phyloP scores from a whole-genome alignment of 768 basidiomycete genomes.

The Naganishia randhawae region DNA sequence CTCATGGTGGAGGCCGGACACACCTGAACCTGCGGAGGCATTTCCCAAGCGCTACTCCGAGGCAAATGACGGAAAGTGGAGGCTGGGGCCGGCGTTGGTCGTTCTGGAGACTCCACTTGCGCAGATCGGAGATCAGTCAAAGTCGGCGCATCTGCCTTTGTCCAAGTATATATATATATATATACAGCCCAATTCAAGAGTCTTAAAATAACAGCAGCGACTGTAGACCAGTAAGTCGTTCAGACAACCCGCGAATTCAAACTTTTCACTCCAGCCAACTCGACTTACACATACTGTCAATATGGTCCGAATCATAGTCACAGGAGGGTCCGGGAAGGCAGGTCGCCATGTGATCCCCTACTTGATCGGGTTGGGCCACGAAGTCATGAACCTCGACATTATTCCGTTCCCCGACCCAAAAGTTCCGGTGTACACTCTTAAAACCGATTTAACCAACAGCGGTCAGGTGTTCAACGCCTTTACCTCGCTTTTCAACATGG shows the following conservation, averaged over 20 bases:
- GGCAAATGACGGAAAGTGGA: background rate
- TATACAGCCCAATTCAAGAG: background rate
- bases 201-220: background rate
- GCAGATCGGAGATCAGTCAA: slow-evolving; percentile 2
- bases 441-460: slow-evolving; percentile 44
- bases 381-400: slow-evolving; percentile 48
- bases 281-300: background rate
- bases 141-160: background rate
- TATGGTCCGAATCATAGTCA: slow-evolving; percentile 42
- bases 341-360: slow-evolving; percentile 47
- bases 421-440: slow-evolving; percentile 42
- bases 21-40: background rate
- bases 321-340: slow-evolving; percentile 47
- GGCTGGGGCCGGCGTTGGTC: background rate
- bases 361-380: slow-evolving; percentile 42
- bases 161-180: background rate
- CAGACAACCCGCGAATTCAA: background rate
- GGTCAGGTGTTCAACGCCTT: slow-evolving; percentile 49
- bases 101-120: background rate
- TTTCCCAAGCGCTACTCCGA: background rate
- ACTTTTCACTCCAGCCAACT: background rate
- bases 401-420: slow-evolving; percentile 38
- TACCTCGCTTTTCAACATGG: slow-evolving; percentile 40
- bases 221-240: background rate
- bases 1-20: too few species aligned